Base-by-base conservation (phyloP, 352 stramenopile species). In the Globisporangium spinosum region DNA sequence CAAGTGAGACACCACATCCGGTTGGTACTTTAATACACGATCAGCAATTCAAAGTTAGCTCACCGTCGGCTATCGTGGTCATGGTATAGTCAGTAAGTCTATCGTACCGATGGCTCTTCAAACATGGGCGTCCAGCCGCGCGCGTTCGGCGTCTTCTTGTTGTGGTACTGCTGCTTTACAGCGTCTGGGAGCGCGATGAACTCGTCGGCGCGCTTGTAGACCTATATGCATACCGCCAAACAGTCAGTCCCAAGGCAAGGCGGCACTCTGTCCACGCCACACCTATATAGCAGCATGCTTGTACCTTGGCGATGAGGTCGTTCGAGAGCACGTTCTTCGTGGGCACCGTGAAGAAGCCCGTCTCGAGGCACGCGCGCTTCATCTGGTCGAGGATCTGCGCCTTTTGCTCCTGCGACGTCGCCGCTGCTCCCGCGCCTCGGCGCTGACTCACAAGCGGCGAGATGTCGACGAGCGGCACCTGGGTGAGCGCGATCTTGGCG, bases 71-170 rank as follows among this genome's bases (percentile, higher is more conserved):
- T 23, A 23, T 23, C 10, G 43, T 51, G 17, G 43, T 1, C 43
- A 23, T 58, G 25, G 17, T 10, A 43, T 25, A 15, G 27, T 15
- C 2, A 17, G 54, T 15, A 45, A 17, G 27, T 15, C 38, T 8
- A 25, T 58, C 73, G 17, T 70, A 93, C 86, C 72, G 86, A 92
- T 29, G 86, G 86, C 66, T 94, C 84, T 73, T 92, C 86, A 63
- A 92, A 90, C 79, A 94, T 85, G 13, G 86, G 86, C 51, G 83
- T 94, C 86, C 86, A 94, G 47, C 86, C 86, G 53, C 84, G 79
- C 25, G 82, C 78, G 66, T 92, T 92, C 17, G 82, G 82, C 3
- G 83, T 83, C 53, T 78, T 86, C 64, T 92, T 90, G 75, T 88
- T 85, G 55, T 93, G 83, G 57, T 93, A 95, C 61, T 90, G 78